These are phyloP conservation scores for Mucor indicus DNA, from an alignment of 371 early-diverging fungal species.

Conservation along the genomic window DNA sequence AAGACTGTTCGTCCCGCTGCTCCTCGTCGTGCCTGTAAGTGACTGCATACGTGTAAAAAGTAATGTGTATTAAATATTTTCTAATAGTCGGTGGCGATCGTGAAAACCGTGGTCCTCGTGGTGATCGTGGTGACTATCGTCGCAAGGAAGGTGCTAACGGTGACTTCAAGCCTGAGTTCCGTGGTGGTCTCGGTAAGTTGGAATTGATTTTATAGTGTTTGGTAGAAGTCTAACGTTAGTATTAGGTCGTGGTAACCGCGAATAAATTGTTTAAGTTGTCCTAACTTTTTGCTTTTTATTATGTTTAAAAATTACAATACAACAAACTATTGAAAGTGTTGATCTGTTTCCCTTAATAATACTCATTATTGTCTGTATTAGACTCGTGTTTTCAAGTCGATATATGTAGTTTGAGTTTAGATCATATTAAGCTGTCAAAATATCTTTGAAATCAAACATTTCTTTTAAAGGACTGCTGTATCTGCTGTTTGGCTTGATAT, in stretches of 20 bases:
- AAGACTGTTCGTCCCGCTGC: conserved; percentile 80
- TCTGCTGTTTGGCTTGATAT: no score
- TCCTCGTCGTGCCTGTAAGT: conserved; percentile 66
- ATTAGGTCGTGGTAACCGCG: conserved; percentile 48
- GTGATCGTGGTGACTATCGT: conserved; percentile 84
- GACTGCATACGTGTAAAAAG: background rate
- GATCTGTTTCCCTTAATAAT: no score
- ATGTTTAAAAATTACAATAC: conserved; percentile 9
- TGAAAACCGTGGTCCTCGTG: conserved; percentile 62
- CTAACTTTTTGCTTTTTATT: background rate
- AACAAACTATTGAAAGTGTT: conserved; percentile 7
- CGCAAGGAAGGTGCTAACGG: conserved; percentile 93
- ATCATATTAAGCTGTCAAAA: no score
- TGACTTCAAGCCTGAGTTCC: conserved; percentile 96
- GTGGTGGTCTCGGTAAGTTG: conserved; percentile 70
- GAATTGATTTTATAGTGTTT: background rate
- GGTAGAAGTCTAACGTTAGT: background rate
- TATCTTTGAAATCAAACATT: no score
- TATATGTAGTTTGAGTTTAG: no score
- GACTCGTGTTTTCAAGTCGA: no score
- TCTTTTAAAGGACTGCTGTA: no score
- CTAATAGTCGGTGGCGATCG: conserved; percentile 43
- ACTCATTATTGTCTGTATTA: no score
- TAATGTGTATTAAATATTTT: background rate
- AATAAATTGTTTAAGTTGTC: conserved; percentile 26